Evolutionary conservation across 306 rosid genomes (phyloP), one percentile per base, ranked within the genome.

Genomic region (Arachis stenosperma): DNA sequence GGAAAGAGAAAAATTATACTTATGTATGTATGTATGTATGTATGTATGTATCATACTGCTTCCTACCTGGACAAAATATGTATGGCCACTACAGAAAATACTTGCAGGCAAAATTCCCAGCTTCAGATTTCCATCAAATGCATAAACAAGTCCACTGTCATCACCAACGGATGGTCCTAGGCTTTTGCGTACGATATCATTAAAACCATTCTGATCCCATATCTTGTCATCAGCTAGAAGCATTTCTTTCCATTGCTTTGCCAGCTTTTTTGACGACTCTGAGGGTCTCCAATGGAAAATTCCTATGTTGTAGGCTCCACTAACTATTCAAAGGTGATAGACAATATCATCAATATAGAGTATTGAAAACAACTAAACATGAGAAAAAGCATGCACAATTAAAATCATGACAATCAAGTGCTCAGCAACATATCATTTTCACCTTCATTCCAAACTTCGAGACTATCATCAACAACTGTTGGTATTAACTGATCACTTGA

Each of bases 181-280:
- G 77, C 83, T 88, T 79, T 39, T 88, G 77, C 62, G 87, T 55
- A 94, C 71, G 43, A 94, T 76, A 1, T 91, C 93, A 67, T 94
- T 94, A 81, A 94, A 94, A 58, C 88, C 99, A 82, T 83, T 91
- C 80, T 94, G 99, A 82, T 94, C 99, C 99, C 99, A 94, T 81
- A 91, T 85, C 73, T 84, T 81, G 11, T 91, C 97, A 80, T 94
- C 89, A 15, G 91, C 89, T 33, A 84, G 69, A 73, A 94, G 91
- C 95, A 91, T 80, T 53, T 84, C 93, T 82, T 81, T 91, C 99
- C 99, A 91, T 75, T 87, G 87, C 86, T 84, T 91, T 0, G 92
- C 97, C 85, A 94, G 75, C 50, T 81, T 91, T 81, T 83, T 91
- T 9, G 96, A 85, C 70, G 92, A 74, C 47, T 86, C 87, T 39